Evolutionary conservation across 176 grass and related monocot genomes (phyloP).

Genomic region (Poa annua): DNA sequence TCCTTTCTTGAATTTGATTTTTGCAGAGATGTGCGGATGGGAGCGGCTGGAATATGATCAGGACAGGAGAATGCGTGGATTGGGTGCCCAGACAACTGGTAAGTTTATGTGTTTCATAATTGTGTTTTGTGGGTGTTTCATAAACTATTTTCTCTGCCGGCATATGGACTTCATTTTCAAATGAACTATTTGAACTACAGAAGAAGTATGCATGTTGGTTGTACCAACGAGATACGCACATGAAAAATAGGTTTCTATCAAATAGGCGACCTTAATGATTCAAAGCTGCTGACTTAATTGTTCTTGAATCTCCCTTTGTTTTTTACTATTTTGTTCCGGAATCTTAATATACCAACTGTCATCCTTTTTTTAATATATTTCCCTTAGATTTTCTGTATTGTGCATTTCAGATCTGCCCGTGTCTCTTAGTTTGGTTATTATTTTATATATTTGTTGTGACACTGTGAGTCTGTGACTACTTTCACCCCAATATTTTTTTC

Average conservation of each 20-base stretch:
- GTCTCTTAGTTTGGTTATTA: background rate
- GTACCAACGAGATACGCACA: background rate
- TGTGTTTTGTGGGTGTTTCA: background rate
- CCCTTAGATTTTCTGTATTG: background rate
- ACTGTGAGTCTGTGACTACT: background rate
- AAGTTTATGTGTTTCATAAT: constrained; percentile 24
- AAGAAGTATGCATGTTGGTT: background rate
- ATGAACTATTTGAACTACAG: constrained; percentile 1
- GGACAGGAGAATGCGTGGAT: constrained; percentile 54
- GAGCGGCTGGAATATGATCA: constrained; percentile 66
- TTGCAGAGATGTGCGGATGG: constrained; percentile 84
- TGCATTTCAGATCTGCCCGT: background rate
- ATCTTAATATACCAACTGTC: background rate
- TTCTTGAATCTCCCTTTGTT: background rate
- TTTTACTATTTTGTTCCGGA: background rate
- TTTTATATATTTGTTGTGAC: background rate
- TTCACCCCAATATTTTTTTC: background rate
- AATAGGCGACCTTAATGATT: constrained; percentile 1
- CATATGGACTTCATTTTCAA: constrained; percentile 12
- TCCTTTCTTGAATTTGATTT: background rate
- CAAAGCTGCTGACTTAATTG: background rate
- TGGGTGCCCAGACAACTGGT: constrained; percentile 59
- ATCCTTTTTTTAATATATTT: background rate
- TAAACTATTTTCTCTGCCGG: constrained; percentile 6
- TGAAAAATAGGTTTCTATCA: background rate